phyloP scores from a whole-genome alignment of 2,329 filamentous ascomycete species.

The Ophiocordyceps camponoti-rufipedis region DNA sequence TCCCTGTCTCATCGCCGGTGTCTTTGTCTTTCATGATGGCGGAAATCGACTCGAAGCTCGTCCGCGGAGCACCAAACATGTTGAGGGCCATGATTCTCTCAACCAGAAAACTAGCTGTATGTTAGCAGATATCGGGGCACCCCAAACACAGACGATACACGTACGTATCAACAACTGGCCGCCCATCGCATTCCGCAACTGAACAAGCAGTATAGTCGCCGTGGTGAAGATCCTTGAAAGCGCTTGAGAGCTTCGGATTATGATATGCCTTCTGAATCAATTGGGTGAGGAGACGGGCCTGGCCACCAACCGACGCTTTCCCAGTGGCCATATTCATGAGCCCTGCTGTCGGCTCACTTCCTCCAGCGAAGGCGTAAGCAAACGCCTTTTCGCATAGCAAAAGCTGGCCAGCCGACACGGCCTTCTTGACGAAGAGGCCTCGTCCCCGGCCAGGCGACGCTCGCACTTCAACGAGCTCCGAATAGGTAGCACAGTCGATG shows the following conservation, averaged over 20 bases:
- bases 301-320: too few relatives aligned
- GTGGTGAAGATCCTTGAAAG: constrained; percentile 19
- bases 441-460: constrained; percentile 21
- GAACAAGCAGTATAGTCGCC: constrained; percentile 18
- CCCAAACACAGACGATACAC: constrained; percentile 5
- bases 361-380: constrained; percentile 16
- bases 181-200: constrained; percentile 13
- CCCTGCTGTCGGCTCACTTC: constrained; percentile 8
- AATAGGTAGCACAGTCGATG: constrained; percentile 29
- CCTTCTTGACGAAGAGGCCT: constrained; percentile 30
- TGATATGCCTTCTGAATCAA: constrained; percentile 24
- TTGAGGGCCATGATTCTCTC: constrained; percentile 23
- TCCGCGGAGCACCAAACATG: constrained; percentile 17
- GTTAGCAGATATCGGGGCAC: background rate
- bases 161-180: constrained; percentile 25
- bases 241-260: constrained; percentile 15
- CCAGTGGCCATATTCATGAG: too few relatives aligned
- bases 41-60: constrained; percentile 4
- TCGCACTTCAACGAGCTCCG: constrained; percentile 20
- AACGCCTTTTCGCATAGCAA: constrained; percentile 40
- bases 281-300: too few relatives aligned
- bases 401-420: constrained; percentile 29
- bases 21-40: too few relatives aligned
- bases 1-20: background rate
- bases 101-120: constrained; percentile 21